Conservation (phyloP, 2,329 filamentous ascomycete species). For the Ceratocystis eucalypticola region DNA sequence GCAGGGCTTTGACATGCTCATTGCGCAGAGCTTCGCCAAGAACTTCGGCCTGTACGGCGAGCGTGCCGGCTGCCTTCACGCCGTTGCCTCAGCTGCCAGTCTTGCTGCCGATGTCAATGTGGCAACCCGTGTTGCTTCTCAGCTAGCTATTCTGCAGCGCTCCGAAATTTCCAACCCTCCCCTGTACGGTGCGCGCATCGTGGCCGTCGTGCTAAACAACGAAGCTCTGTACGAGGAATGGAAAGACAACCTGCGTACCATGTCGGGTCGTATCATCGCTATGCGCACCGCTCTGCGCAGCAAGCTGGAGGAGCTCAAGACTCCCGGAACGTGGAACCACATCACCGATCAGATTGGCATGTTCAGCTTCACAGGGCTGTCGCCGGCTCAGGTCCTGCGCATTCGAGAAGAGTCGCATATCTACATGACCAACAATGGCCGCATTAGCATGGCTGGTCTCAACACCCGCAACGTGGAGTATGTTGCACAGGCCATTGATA, state of each 20-base stretch:
- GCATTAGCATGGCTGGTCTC: conserved; percentile 96
- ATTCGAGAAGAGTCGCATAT: conserved; percentile 59
- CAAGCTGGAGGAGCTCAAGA: conserved; percentile 72
- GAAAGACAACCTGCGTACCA: conserved; percentile 81
- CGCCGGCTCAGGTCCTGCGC: conserved; percentile 57
- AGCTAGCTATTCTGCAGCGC: conserved; percentile 86
- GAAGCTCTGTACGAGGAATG: conserved; percentile 70
- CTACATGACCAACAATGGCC: conserved; percentile 95
- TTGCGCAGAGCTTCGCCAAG: conserved; percentile 94
- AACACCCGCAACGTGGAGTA: conserved; percentile 89
- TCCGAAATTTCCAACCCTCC: conserved; percentile 97
- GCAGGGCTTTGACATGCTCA: conserved; percentile 75
- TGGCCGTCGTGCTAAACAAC: conserved; percentile 73
- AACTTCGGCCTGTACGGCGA: conserved; percentile 96
- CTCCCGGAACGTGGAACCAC: conserved; percentile 88
- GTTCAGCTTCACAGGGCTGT: conserved; percentile 87
- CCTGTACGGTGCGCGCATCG: conserved; percentile 84
- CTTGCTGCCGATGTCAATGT: conserved; percentile 40
- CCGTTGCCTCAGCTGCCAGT: conserved; percentile 60
- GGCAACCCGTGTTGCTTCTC: conserved; percentile 58
- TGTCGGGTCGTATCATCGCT: conserved; percentile 87
- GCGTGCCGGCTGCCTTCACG: conserved; percentile 92
- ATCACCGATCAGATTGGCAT: conserved; percentile 99
- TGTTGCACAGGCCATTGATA: conserved; percentile 78
- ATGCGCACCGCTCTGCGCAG: conserved; percentile 70